Evolutionary conservation across 805 yeast species (phyloP), one percentile per base, ranked within the genome.

Genomic region (Starmera amethionina): DNA sequence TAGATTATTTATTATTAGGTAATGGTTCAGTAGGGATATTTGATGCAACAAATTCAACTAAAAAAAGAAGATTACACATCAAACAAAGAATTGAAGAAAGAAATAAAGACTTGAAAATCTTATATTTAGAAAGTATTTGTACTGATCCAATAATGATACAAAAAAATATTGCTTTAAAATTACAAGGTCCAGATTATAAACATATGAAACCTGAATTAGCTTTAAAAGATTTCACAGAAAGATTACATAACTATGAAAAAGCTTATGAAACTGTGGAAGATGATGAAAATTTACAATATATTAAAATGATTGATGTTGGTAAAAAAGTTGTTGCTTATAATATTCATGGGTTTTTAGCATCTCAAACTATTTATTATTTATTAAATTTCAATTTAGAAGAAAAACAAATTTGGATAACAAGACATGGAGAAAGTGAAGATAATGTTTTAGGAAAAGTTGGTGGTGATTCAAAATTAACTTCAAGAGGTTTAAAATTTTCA

Each of bases 271-370:
- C 96, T 1, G 81, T 90, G 31, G 95, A 83, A 47, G 94, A 85
- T 35, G 73, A 68, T 15, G 90, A 82, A 50, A 65, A 70, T 35
- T 65, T 82, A 32, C 96, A 86, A 57, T 93, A 88, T 53, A 85
- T 89, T 48, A 88, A 90, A 60, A 88, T 90, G 95, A 87, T 90
- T 42, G 90, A 90, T 59, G 97, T 89, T 10, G 97, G 98, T 8
- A 79, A 85, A 52, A 93, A 90, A 59, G 87, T 90, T 32, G 94
- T 90, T 40, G 86, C 96, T 30, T 89, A 82, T 58, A 87, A 89
- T 55, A 84, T 90, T 42, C 85, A 85, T 52, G 84, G 84, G 5
- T 93, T 87, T 54, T 65, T 90, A 40, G 90, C 96, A 0, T 88
- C 96, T 3, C 97, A 93, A 55, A 84, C 96, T 1, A 85, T 89